Evolutionary conservation across 2,329 filamentous ascomycete species (phyloP), one percentile per base, ranked within the genome.

Genomic region (Macrophomina pseudophaseolina): DNA sequence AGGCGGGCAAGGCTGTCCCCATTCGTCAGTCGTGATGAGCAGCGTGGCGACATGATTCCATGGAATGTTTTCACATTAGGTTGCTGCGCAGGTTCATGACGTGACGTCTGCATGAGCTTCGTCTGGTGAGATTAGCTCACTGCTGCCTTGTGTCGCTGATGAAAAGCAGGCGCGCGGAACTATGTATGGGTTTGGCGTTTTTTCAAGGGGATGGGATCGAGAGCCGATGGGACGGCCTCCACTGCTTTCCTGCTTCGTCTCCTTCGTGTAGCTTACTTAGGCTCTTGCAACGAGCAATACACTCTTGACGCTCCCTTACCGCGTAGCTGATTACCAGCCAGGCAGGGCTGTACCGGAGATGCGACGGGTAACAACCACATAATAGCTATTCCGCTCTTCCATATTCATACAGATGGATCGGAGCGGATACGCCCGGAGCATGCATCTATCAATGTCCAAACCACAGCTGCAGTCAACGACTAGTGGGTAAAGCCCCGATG

Each of bases 151-250:
- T 66, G 52, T 59, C 53, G 54, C 64, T 53, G 54, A 62, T 62
- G 56, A 66, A 63, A 66, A 66, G 65, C 65, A 46, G 65, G 65
- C 56, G 65, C 64, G 48, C 48, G 56, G 65, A 48, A 23, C 38
- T 16, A 65, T 52, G 56, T n/a, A 65, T 53, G 65, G 65, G 32
- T 63, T 53, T 66, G 64, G 64, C 64, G 64, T 66, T 66, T 54
- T 54, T 58, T 32, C 40, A n/a, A 48, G 30, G 54, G 35, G 56
- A 66, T 52, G 63, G 51, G 35, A 53, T 58, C n/a, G 63, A 56
- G 51, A 28, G 63, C 63, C 38, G 63, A 56, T 16, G n/a, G 44
- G 35, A 62, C 48, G 58, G 49, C 49, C 38, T 53, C 53, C 28
- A 35, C 30, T 51, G 53, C 53, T 66, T 60, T 62, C 42, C 42